Conservation (phyloP, 2,329 filamentous ascomycete species). For the Lasiodiplodia sp. region DNA sequence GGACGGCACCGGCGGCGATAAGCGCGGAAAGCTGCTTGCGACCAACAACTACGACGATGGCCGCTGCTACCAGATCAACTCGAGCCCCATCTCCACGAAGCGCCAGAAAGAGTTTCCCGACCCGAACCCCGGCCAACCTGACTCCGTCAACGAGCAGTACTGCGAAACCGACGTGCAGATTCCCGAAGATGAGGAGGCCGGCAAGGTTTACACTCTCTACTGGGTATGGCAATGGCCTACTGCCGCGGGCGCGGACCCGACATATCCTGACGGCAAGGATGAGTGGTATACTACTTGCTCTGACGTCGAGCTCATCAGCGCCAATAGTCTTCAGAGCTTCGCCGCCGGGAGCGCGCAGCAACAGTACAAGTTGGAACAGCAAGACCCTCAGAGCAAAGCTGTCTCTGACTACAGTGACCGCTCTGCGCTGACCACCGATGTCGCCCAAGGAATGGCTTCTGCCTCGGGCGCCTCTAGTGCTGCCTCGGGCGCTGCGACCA, state of each 20-base stretch:
- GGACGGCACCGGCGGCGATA: conserved; percentile 81
- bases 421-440: conserved; percentile 47
- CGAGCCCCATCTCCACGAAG: conserved; percentile 61
- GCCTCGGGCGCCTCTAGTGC: not conserved
- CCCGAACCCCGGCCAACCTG: conserved; percentile 58
- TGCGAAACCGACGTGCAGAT: conserved; percentile 83
- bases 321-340: conserved; percentile 32
- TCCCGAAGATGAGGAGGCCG: conserved; percentile 67
- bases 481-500: conserved; percentile 8
- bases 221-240: conserved; percentile 95
- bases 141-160: conserved; percentile 44
- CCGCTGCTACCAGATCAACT: conserved; percentile 83
- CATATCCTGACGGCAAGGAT: conserved; percentile 52
- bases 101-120: conserved; percentile 67
- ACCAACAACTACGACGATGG: conserved; percentile 88
- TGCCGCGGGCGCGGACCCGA: conserved; percentile 45
- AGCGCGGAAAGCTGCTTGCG: conserved; percentile 76
- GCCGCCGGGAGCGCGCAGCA: conserved; percentile 19
- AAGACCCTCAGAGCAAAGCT: conserved; percentile 52
- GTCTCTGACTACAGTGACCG: conserved; percentile 48
- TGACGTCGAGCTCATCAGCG: conserved; percentile 53
- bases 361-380: conserved; percentile 43
- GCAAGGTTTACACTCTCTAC: conserved; percentile 77
- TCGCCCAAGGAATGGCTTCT: conserved; percentile 17
- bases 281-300: conserved; percentile 64